Conservation (phyloP, 1,284 basidiomycete genomes). For the Lignosus rhinocerotis region DNA sequence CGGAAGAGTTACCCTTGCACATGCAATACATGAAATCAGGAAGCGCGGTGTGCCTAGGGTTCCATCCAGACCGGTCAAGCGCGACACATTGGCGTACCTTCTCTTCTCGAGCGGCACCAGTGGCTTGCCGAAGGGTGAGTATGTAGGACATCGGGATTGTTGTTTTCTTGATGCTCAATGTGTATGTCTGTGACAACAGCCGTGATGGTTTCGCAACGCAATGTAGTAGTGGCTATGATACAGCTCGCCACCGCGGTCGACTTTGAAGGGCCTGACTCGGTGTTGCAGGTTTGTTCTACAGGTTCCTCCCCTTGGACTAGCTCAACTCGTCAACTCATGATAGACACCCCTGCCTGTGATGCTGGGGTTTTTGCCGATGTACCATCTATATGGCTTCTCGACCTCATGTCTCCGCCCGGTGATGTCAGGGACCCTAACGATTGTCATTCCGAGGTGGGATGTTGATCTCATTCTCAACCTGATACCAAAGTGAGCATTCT, state of each 20-base stretch:
- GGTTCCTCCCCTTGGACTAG: background rate
- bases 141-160: background rate
- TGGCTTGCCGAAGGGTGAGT: slow-evolving; percentile 71
- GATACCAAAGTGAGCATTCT: slow-evolving; percentile 44
- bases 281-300: slow-evolving; percentile 6
- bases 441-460: slow-evolving; percentile 66
- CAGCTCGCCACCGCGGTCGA: slow-evolving; percentile 41
- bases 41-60: slow-evolving; percentile 41
- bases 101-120: slow-evolving; percentile 79
- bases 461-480: slow-evolving; percentile 41
- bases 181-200: slow-evolving; percentile 38
- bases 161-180: background rate
- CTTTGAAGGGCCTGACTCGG: slow-evolving; percentile 17
- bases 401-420: slow-evolving; percentile 46
- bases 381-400: slow-evolving; percentile 69
- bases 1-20: slow-evolving; percentile 45
- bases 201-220: slow-evolving; percentile 77
- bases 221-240: slow-evolving; percentile 51
- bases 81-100: slow-evolving; percentile 67
- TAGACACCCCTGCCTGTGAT: slow-evolving; percentile 35
- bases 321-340: background rate
- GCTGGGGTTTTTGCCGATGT: slow-evolving; percentile 65
- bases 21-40: slow-evolving; percentile 45
- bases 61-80: slow-evolving; percentile 46
- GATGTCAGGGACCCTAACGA: slow-evolving; percentile 44